phyloP scores from a whole-genome alignment of 2,329 filamentous ascomycete genomes.

The Pseudophaeomoniella oleicola region DNA sequence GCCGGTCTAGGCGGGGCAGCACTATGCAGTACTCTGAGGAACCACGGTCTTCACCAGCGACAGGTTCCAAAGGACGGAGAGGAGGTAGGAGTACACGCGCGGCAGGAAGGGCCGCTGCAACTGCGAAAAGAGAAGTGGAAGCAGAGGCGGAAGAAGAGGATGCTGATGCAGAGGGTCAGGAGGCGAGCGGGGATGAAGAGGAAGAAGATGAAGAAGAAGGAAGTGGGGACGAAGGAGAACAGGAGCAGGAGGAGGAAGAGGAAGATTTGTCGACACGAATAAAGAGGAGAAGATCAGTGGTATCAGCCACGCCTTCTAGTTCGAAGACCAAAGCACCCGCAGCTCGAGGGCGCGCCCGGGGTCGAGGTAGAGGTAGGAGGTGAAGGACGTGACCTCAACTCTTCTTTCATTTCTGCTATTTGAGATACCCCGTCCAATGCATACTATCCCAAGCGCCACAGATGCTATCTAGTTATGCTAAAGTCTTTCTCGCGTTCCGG shows the following conservation, averaged over 20 bases:
- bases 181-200: constrained; percentile 23
- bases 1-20: constrained; percentile 25
- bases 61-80: constrained; percentile 19
- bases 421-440: no score
- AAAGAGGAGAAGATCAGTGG: background rate
- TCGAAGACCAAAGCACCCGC: background rate
- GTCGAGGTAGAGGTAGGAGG: constrained; percentile 10
- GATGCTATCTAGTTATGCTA: no score
- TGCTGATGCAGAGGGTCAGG: constrained; percentile 22
- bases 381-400: no score
- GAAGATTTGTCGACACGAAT: background rate
- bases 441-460: no score
- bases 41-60: constrained; percentile 13
- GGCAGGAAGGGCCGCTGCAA: constrained; percentile 18
- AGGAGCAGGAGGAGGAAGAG: constrained; percentile 19
- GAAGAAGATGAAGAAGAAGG: constrained; percentile 24
- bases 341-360: background rate
- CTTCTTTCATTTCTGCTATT: no score
- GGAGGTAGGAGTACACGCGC: background rate
- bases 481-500: no score
- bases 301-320: background rate
- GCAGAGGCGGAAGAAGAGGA: constrained; percentile 14
- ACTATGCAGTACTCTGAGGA: constrained; percentile 33
- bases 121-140: constrained; percentile 24
- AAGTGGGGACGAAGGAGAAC: constrained; percentile 24